Evolutionary conservation across 371 early-diverging fungal species (phyloP), one percentile per base, ranked within the genome.

Genomic region (Mortierella sp.): DNA sequence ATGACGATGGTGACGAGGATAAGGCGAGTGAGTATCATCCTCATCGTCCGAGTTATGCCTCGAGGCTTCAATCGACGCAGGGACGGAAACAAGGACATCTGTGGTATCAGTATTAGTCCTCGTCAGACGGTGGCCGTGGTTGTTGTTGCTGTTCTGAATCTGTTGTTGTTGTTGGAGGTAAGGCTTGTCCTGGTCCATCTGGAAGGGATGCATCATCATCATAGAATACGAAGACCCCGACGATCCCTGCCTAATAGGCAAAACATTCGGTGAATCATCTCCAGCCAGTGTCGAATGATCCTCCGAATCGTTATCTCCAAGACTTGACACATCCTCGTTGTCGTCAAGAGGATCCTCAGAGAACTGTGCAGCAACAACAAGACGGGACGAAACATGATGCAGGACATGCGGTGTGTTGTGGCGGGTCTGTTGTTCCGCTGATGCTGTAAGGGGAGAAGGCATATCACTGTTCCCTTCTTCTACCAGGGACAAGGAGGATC

Each of bases 41-140:
- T 84, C 84, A 44, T 84, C 84, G 38, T 84, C 72, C 0, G 84
- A 84, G 77, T 83, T 79, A 19, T 80, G 80, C 42, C 84, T 77
- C 38, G 84, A 84, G 21, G 76, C 75, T 6, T 74, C 80, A 26
- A 84, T 73, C 10, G 84, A 84, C 0, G 75, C 70, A 14, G 80
- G 80, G 63, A 77, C 60, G 0, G 84, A 80, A 26, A 84, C 75
- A 21, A 84, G 50, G 52, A 84, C 74, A 26, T 84, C 84, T 21
- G 84, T 84, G 14, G 84, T 72, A 28, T 84, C 84, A 4, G 84
- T 55, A 72, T 77, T 77, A 4, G 75, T 77, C 72, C 84, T 80
- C 16, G 80, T 80, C 52, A 83, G 47, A 7, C 34, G 34, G 68
- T 38, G 68, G 24, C 21, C 21, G n/a, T 45, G 55, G 60, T 42